Evolutionary conservation across 371 early-diverging fungal genomes (phyloP).

Genomic region (Mucor saturninus): DNA sequence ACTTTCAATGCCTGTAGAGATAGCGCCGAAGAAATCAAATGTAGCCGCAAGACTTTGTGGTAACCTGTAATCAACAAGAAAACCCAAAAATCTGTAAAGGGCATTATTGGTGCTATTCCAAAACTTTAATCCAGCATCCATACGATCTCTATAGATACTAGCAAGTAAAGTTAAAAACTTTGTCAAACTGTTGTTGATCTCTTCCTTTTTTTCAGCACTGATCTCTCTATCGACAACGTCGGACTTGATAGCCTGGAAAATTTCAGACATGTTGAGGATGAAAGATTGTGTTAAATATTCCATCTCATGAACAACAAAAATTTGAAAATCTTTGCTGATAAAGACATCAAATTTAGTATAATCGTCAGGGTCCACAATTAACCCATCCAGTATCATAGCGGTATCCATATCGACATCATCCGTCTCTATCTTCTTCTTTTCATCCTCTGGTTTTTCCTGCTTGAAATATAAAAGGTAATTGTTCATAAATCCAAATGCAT

Average conservation of each 20-base stretch:
- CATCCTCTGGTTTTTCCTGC: constrained; percentile 7
- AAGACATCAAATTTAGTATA: constrained; percentile 26
- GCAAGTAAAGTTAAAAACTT: constrained; percentile 67
- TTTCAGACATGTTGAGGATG: constrained; percentile 55
- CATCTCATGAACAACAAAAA: constrained; percentile 49
- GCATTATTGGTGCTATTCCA: constrained; percentile 62
- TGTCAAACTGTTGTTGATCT: constrained; percentile 40
- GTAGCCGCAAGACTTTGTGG: constrained; percentile 28
- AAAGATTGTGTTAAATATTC: constrained; percentile 48
- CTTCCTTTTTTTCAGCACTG: neutral
- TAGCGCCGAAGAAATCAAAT: constrained; percentile 36
- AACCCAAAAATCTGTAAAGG: constrained; percentile 73
- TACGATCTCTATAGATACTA: constrained; percentile 68
- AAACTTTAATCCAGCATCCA: constrained; percentile 75
- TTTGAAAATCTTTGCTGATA: constrained; percentile 38
- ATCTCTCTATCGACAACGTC: neutral
- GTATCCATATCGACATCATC: constrained; percentile 14
- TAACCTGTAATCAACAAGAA: constrained; percentile 55
- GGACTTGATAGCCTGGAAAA: neutral
- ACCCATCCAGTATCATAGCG: constrained; percentile 30
- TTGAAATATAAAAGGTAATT: constrained; percentile 35
- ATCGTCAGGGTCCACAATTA: constrained; percentile 32
- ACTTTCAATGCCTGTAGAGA: constrained; percentile 37
- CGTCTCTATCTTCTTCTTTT: constrained; percentile 1
- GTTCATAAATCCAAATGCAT: constrained; percentile 63